Conservation (phyloP, 495 filamentous ascomycete genomes). For the Chaetomium cochliodes region DNA sequence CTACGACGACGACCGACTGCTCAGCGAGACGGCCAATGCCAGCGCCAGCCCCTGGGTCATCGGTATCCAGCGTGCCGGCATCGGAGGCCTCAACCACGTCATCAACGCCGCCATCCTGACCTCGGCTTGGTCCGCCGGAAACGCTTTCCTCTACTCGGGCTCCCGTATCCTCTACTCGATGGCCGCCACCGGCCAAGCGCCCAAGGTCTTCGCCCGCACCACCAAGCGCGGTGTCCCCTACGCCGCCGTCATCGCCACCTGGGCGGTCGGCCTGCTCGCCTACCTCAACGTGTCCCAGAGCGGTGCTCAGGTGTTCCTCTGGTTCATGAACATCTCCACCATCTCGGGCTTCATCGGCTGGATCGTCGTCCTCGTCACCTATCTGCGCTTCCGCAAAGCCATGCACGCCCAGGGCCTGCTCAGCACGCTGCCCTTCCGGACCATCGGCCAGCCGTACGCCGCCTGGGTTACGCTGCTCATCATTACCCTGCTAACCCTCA, state of each 20-base stretch:
- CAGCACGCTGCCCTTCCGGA: conserved; percentile 42
- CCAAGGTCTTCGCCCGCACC: conserved; percentile 53
- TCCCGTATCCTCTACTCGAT: conserved; percentile 73
- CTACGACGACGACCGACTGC: conserved; percentile 53
- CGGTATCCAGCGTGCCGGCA: conserved; percentile 47
- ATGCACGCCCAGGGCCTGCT: conserved; percentile 40
- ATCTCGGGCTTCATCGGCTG: conserved; percentile 52
- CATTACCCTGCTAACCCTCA: conserved; percentile 44
- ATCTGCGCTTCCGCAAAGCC: conserved; percentile 49
- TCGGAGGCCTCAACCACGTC: conserved; percentile 46
- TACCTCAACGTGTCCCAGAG: conserved; percentile 60
- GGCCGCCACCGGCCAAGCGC: conserved; percentile 62
- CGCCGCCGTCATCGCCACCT: conserved; percentile 56
- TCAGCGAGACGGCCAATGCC: conserved; percentile 54
- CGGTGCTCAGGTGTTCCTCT: conserved; percentile 58
- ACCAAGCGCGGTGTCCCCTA: conserved; percentile 61
- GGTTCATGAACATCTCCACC: conserved; percentile 55
- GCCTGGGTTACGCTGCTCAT: conserved; percentile 41
- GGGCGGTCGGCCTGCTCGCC: conserved; percentile 56
- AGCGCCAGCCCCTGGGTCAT: conserved; percentile 61
- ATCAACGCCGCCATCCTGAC: conserved; percentile 53
- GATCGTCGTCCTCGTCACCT: conserved; percentile 51
- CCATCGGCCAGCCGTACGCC: conserved; percentile 44
- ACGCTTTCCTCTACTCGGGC: conserved; percentile 80
- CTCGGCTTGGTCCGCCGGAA: conserved; percentile 58